Percentiles rank a stretch among this genome's conserved stretches.
phyloP scores from a whole-genome alignment of 2,329 filamentous ascomycete species.

The Claviceps pusilla region DNA sequence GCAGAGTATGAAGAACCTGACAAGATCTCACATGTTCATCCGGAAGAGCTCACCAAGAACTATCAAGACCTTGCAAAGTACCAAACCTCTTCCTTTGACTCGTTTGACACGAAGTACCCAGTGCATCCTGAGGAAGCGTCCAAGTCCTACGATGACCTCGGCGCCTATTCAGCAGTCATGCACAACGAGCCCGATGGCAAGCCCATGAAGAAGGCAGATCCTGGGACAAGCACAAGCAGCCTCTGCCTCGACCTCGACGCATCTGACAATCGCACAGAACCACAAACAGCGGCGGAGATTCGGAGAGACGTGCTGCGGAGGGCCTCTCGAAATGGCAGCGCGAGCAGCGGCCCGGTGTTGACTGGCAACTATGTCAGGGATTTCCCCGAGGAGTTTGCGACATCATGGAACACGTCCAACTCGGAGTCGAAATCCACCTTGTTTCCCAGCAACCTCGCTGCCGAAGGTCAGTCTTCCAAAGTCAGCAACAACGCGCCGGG shows the following conservation, averaged over 20 bases:
- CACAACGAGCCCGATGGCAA: slow-evolving; percentile 22
- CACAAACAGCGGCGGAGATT: slow-evolving; percentile 17
- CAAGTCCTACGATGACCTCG: slow-evolving; percentile 26
- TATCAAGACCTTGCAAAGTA: slow-evolving; percentile 30
- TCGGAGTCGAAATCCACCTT: slow-evolving; percentile 14
- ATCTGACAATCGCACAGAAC: slow-evolving; percentile 18
- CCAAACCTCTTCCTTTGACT: slow-evolving; percentile 16
- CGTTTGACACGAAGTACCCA: slow-evolving; percentile 12
- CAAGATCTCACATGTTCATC: slow-evolving; percentile 16
- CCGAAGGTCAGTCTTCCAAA: not conserved
- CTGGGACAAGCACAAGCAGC: slow-evolving; percentile 15
- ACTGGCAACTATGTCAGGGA: slow-evolving; percentile 36
- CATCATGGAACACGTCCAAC: slow-evolving; percentile 23
- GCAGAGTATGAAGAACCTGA: slow-evolving; percentile 16
- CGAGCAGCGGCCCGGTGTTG: slow-evolving; percentile 12
- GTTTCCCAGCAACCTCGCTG: slow-evolving; percentile 9
- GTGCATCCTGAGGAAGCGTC: slow-evolving; percentile 20
- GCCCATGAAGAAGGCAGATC: slow-evolving; percentile 15
- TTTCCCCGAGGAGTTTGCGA: slow-evolving; percentile 36
- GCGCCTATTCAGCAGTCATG: slow-evolving; percentile 22
- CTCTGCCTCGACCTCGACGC: slow-evolving; percentile 16
- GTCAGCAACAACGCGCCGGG: not conserved
- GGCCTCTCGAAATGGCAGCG: slow-evolving; percentile 8
- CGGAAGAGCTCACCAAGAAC: slow-evolving; percentile 23
- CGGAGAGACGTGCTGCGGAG: slow-evolving; percentile 17